These are phyloP conservation scores for Xylaria sp. DNA, from an alignment of 2,329 filamentous ascomycete species.

Conservation along the genomic window DNA sequence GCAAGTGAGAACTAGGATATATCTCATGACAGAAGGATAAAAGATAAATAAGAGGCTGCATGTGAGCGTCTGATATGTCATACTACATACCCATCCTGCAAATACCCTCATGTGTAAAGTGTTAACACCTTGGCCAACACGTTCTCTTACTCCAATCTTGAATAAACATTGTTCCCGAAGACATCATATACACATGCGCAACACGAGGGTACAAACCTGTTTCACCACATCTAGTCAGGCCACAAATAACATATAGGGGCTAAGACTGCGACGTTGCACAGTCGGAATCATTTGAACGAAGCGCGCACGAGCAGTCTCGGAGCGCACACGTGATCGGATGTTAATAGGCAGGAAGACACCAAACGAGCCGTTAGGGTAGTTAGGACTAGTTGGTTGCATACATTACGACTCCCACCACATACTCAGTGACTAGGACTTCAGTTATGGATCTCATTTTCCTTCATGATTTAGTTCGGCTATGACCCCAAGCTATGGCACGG, in stretches of 20 bases:
- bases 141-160: neutral
- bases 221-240: neutral
- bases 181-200: neutral
- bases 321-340: neutral
- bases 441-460: neutral
- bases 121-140: neutral
- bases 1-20: neutral
- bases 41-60: neutral
- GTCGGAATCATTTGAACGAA: neutral
- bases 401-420: neutral
- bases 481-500: neutral
- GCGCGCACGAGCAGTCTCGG: neutral
- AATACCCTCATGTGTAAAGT: neutral
- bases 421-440: neutral
- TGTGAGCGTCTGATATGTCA: neutral
- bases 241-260: neutral
- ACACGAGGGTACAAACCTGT: neutral
- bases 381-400: neutral
- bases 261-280: neutral
- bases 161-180: neutral
- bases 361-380: neutral
- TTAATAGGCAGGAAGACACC: neutral
- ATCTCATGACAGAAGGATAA: neutral
- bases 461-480: neutral
- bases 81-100: neutral